A percentile compares a stretch with the other conserved stretches of the same genome.
These are phyloP conservation scores for Gloeophyllum trabeum DNA, from an alignment of 768 basidiomycete species.

Conservation along the genomic window DNA sequence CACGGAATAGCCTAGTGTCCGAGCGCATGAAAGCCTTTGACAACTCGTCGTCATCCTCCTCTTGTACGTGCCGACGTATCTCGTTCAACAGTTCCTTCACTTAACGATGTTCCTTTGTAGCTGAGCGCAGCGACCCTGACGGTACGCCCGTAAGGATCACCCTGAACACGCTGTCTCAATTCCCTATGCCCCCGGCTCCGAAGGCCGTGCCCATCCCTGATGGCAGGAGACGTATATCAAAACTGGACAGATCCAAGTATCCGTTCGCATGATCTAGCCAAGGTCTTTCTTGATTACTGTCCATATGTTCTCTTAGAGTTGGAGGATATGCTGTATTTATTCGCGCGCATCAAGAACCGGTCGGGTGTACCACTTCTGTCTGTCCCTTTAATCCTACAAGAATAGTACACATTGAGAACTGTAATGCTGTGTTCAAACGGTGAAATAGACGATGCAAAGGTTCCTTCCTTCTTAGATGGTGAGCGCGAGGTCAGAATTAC, in stretches of 20 bases:
- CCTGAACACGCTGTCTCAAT: slow-evolving; percentile 3
- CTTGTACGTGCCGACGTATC: slow-evolving; percentile 16
- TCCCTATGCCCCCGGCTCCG: slow-evolving; percentile 20
- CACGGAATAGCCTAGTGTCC: slow-evolving; percentile 17
- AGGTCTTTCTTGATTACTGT: too few relatives aligned
- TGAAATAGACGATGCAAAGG: too few relatives aligned
- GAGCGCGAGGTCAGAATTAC: too few relatives aligned
- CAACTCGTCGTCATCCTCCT: slow-evolving; percentile 8
- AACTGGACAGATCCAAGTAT: slow-evolving; percentile 18
- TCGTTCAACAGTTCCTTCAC: slow-evolving; percentile 7
- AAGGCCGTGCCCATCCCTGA: slow-evolving; percentile 13
- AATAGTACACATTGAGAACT: too few relatives aligned
- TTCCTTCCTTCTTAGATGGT: too few relatives aligned
- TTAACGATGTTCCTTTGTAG: background rate
- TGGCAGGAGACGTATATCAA: slow-evolving; percentile 11
- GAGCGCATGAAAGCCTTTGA: slow-evolving; percentile 19
- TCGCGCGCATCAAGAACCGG: too few relatives aligned
- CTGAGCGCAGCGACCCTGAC: slow-evolving; percentile 5
- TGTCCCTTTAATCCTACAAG: too few relatives aligned
- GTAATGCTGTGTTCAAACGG: too few relatives aligned
- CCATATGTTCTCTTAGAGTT: too few relatives aligned
- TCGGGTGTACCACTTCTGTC: too few relatives aligned
- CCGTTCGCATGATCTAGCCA: slow-evolving; percentile 16
- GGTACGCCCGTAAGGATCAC: slow-evolving; percentile 4
- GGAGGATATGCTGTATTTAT: too few relatives aligned